phyloP scores from a whole-genome alignment of 2,329 filamentous ascomycete genomes.

The Epichloe baconii region DNA sequence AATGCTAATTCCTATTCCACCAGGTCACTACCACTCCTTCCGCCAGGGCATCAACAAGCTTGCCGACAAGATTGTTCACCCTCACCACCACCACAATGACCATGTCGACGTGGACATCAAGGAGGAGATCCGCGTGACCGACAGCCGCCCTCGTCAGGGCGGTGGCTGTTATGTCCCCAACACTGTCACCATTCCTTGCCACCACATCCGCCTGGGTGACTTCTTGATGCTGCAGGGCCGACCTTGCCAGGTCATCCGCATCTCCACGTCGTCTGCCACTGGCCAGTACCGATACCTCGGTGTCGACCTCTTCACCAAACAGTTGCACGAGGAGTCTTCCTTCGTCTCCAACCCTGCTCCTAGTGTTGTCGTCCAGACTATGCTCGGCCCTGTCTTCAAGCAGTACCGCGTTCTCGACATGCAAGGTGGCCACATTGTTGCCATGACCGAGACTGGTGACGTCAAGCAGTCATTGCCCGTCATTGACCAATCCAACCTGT shows the following conservation, averaged over 20 bases:
- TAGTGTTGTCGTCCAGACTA: conserved; percentile 96
- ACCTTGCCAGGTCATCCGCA: conserved; percentile 99
- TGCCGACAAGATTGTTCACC: conserved; percentile 40
- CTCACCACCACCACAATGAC: conserved; percentile 29
- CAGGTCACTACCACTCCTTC: conserved; percentile 48
- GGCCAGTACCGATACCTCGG: conserved; percentile 99
- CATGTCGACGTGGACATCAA: conserved; percentile 35
- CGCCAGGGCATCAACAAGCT: conserved; percentile 43
- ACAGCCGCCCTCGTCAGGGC: conserved; percentile 16
- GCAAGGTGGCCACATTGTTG: conserved; percentile 71
- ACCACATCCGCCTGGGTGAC: conserved; percentile 98
- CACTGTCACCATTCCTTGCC: conserved; percentile 96
- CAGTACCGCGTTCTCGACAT: conserved; percentile 99
- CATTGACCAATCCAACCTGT: conserved; percentile 88
- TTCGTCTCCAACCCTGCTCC: conserved; percentile 96
- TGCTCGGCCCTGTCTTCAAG: conserved; percentile 99
- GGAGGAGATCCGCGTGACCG: conserved; percentile 13
- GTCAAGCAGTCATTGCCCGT: conserved; percentile 93
- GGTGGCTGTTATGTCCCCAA: conserved; percentile 41
- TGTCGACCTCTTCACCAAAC: conserved; percentile 99
- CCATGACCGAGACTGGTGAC: conserved; percentile 98
- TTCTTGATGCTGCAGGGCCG: conserved; percentile 98
- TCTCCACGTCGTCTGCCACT: conserved; percentile 94
- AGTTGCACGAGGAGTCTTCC: conserved; percentile 96
- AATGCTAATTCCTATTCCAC: conserved; percentile 7